A percentile compares a stretch with the other conserved stretches of the same genome.
Evolutionary conservation across 768 basidiomycete genomes (phyloP).

Genomic region (Podaxis carcinomalis): DNA sequence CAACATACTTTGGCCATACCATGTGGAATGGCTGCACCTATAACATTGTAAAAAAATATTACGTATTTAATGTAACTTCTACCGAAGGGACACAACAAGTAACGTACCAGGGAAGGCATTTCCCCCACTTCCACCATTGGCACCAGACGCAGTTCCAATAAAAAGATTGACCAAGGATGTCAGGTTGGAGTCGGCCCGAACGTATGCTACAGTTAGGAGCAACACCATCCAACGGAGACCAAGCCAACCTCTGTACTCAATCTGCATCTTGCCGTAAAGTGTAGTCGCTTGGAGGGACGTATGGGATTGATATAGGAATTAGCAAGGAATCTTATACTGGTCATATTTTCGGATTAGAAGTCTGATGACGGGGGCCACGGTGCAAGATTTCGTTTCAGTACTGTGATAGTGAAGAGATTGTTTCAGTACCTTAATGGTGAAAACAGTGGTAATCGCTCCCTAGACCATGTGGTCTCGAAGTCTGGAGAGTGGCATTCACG

Average conservation of each 20-base stretch:
- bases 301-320: too few species aligned
- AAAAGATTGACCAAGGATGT: slow-evolving; percentile 48
- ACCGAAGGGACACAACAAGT: neutral
- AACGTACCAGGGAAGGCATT: slow-evolving; percentile 43
- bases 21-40: slow-evolving; percentile 43
- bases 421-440: neutral
- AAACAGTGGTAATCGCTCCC: neutral
- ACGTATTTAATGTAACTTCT: neutral
- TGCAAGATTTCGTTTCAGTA: neutral
- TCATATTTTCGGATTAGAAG: neutral
- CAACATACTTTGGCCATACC: slow-evolving; percentile 45
- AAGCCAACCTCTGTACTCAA: neutral
- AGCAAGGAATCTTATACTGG: neutral
- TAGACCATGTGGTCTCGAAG: neutral
- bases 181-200: slow-evolving; percentile 23
- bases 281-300: neutral
- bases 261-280: neutral
- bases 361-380: neutral
- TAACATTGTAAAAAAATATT: neutral
- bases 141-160: slow-evolving; percentile 45
- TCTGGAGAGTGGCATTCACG: neutral
- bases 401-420: neutral
- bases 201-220: neutral
- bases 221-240: neutral
- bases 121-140: slow-evolving; percentile 41